Evolutionary conservation across 2,329 filamentous ascomycete species (phyloP).

Genomic region (Diaporthe sp.): DNA sequence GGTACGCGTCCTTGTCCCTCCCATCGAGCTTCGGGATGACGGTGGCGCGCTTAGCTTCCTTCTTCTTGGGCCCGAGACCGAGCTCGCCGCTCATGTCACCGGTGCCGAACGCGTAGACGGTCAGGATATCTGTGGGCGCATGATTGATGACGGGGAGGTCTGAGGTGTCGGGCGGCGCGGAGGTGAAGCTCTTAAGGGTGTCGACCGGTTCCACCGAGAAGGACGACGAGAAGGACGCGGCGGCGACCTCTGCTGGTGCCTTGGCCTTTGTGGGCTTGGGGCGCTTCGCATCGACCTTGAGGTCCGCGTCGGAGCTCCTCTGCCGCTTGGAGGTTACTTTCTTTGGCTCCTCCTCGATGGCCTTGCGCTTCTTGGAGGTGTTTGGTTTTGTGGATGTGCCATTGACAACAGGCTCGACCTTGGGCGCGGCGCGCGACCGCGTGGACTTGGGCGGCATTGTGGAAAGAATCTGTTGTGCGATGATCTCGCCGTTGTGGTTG

Average conservation of each 20-base stretch:
- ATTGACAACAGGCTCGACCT: constrained; percentile 32
- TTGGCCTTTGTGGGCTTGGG: constrained; percentile 29
- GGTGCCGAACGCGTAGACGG: constrained; percentile 42
- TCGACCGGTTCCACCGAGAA: constrained; percentile 34
- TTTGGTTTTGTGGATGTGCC: constrained; percentile 28
- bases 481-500: constrained; percentile 25
- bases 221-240: constrained; percentile 13
- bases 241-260: not conserved
- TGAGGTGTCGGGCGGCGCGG: constrained; percentile 36
- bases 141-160: constrained; percentile 38
- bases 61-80: constrained; percentile 42
- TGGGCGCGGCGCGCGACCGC: constrained; percentile 33
- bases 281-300: constrained; percentile 21
- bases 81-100: constrained; percentile 63
- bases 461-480: constrained; percentile 13
- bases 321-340: constrained; percentile 27
- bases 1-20: constrained; percentile 36
- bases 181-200: constrained; percentile 36
- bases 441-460: constrained; percentile 36
- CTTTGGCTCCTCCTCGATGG: constrained; percentile 24
- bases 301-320: constrained; percentile 11
- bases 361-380: constrained; percentile 40
- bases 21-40: constrained; percentile 41
- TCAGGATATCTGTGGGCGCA: constrained; percentile 39
- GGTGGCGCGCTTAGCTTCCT: constrained; percentile 40